Conservation (phyloP, 2,329 filamentous ascomycete species). For the Colletotrichum gloeosporioides region DNA sequence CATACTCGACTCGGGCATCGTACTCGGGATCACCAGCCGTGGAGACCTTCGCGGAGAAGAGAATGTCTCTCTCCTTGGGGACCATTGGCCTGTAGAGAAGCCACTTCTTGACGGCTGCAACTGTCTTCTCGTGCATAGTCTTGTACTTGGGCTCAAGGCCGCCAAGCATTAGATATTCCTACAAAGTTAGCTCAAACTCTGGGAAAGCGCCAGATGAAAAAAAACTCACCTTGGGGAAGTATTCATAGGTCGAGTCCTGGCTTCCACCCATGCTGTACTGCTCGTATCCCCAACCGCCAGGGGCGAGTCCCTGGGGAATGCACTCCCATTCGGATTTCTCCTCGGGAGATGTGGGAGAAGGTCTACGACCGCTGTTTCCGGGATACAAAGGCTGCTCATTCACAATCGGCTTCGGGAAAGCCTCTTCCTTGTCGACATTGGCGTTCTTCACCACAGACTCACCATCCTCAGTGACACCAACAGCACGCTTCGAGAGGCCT, state of each 20-base stretch:
- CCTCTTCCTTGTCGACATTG: neutral
- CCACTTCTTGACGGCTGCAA: conserved; percentile 72
- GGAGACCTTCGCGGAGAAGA: conserved; percentile 72
- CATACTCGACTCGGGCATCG: conserved; percentile 57
- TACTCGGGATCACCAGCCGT: conserved; percentile 47
- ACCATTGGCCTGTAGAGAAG: conserved; percentile 82
- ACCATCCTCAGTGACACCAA: conserved; percentile 33
- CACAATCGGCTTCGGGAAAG: neutral
- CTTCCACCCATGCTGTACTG: conserved; percentile 66
- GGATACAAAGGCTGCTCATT: conserved; percentile 4
- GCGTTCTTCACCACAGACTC: conserved; percentile 23
- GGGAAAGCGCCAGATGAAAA: neutral
- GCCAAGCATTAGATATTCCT: conserved; percentile 76
- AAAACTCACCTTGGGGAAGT: conserved; percentile 60
- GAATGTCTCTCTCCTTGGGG: conserved; percentile 68
- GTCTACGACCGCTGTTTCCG: conserved; percentile 1
- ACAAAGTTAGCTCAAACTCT: conserved; percentile 36
- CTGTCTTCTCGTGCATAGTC: conserved; percentile 72
- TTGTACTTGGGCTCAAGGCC: conserved; percentile 76
- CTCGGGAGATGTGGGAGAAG: conserved; percentile 5
- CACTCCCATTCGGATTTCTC: conserved; percentile 40
- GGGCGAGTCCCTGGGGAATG: conserved; percentile 62
- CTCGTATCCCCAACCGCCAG: conserved; percentile 49
- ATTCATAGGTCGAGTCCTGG: conserved; percentile 76
- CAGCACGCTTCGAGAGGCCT: neutral